Evolutionary conservation across 2,329 filamentous ascomycete species (phyloP).

Genomic region (Dactylellina cionopaga): DNA sequence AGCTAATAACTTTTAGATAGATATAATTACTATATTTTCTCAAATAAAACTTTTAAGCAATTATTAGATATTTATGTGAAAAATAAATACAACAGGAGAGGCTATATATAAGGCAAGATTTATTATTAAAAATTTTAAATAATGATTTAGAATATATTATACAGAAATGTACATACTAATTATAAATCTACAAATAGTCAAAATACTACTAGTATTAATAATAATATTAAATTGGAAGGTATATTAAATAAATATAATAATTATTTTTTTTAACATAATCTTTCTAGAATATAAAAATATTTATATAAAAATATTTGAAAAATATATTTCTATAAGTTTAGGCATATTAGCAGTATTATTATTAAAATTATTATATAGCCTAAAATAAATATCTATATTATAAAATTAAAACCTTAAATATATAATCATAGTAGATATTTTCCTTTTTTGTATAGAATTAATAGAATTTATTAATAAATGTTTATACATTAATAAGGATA

Average conservation of each 20-base stretch:
- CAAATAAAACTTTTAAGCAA: neutral
- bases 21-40: too few relatives aligned
- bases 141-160: conserved; percentile 1
- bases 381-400: too few relatives aligned
- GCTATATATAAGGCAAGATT: neutral
- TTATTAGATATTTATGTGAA: neutral
- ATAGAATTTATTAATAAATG: too few relatives aligned
- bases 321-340: neutral
- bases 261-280: neutral
- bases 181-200: too few relatives aligned
- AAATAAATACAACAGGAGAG: neutral
- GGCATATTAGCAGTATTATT: too few relatives aligned
- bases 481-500: neutral
- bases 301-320: neutral
- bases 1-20: too few relatives aligned
- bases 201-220: too few relatives aligned
- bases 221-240: too few relatives aligned
- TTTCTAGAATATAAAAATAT: neutral
- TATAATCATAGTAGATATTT: neutral
- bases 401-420: neutral
- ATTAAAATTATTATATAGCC: too few relatives aligned
- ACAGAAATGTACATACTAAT: too few relatives aligned
- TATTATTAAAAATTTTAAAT: neutral
- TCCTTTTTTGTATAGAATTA: neutral
- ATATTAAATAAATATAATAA: too few relatives aligned